Evolutionary conservation across 2,329 filamentous ascomycete genomes (phyloP).

Genomic region (Apiospora koreana): DNA sequence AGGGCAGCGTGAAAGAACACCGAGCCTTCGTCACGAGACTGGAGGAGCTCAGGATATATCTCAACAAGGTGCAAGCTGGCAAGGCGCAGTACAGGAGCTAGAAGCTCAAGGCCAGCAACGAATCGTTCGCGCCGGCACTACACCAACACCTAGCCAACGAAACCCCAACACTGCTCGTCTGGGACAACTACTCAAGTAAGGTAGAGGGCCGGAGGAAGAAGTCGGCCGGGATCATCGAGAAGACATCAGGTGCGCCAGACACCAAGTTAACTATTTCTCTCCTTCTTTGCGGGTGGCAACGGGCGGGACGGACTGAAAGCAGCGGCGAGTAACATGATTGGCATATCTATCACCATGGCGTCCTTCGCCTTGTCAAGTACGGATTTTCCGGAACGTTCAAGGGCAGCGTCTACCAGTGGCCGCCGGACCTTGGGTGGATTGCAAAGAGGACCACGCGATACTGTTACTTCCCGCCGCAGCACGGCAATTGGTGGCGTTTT

Average conservation of each 20-base stretch:
- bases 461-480: conserved; percentile 34
- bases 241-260: conserved; percentile 17
- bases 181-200: conserved; percentile 28
- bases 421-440: conserved; percentile 27
- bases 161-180: conserved; percentile 36
- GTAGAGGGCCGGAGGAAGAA: conserved; percentile 30
- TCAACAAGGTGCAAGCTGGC: conserved; percentile 28
- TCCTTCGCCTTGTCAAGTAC: conserved; percentile 24
- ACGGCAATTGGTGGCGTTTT: conserved; percentile 36
- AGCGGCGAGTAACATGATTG: not conserved
- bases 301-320: not conserved
- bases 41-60: conserved; percentile 32
- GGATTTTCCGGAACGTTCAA: conserved; percentile 23
- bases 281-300: not conserved
- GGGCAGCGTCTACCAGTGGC: conserved; percentile 24
- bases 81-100: conserved; percentile 33
- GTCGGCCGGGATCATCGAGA: conserved; percentile 17
- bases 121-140: conserved; percentile 37
- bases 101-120: conserved; percentile 33
- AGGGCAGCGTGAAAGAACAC: conserved; percentile 44
- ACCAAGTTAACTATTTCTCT: conserved; percentile 20
- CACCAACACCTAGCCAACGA: conserved; percentile 40
- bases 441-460: conserved; percentile 30
- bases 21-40: conserved; percentile 39
- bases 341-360: conserved; percentile 16